Evolutionary conservation across 2,329 filamentous ascomycete species (phyloP).

Genomic region (Hysterium pulicare): DNA sequence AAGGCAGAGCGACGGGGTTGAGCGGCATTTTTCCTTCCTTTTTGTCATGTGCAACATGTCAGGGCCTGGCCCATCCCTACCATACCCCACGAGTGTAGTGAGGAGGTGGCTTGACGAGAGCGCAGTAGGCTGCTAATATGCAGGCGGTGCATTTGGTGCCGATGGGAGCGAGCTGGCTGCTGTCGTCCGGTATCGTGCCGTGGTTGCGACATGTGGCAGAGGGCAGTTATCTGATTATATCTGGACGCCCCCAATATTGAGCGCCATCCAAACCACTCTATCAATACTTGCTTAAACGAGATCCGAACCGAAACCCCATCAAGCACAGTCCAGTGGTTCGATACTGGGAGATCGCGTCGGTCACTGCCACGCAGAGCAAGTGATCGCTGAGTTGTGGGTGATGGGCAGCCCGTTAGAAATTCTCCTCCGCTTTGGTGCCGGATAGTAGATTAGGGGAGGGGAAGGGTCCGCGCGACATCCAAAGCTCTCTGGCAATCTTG

Average conservation of each 20-base stretch:
- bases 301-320: neutral
- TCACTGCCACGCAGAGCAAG: conserved; percentile 13
- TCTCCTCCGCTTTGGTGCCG: too few species aligned
- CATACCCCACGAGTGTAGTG: conserved; percentile 20
- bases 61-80: too few species aligned
- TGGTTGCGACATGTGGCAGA: too few species aligned
- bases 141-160: conserved; percentile 31
- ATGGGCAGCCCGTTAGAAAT: too few species aligned
- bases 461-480: too few species aligned
- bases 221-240: too few species aligned
- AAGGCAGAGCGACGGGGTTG: conserved; percentile 15
- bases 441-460: too few species aligned
- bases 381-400: conserved; percentile 24
- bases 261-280: too few species aligned
- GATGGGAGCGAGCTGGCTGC: conserved; percentile 10
- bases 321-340: conserved; percentile 24
- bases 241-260: too few species aligned
- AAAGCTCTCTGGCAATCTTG: conserved; percentile 14
- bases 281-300: too few species aligned
- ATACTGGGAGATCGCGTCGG: conserved; percentile 16
- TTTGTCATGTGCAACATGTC: conserved; percentile 1
- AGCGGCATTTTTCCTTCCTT: conserved; percentile 12
- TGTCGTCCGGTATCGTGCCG: too few species aligned
- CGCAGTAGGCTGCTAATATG: conserved; percentile 20
- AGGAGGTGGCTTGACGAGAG: conserved; percentile 13